These are phyloP conservation scores for Ceriops zippeliana DNA, from an alignment of 345 rosid genomes.

Conservation along the genomic window DNA sequence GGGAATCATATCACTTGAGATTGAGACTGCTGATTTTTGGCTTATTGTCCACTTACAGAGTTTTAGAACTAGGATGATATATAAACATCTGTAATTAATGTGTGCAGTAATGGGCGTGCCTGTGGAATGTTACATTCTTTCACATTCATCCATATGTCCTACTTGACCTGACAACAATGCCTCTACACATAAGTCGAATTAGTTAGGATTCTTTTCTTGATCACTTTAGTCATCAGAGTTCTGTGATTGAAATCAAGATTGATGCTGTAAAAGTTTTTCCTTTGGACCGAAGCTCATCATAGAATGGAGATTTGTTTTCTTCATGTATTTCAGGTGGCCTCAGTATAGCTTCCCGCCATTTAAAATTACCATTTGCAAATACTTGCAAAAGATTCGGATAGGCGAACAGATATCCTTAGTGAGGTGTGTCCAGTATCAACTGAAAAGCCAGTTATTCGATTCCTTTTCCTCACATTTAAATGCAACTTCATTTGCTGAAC, in stretches of 20 bases:
- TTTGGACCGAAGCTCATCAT: neutral
- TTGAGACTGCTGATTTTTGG: neutral
- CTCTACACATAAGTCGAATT: no score
- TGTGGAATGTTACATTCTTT: no score
- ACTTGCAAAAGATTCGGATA: conserved; percentile 55
- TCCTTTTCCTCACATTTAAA: conserved; percentile 13
- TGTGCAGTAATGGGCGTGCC: no score
- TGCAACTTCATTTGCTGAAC: conserved; percentile 27
- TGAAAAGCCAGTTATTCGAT: conserved; percentile 4
- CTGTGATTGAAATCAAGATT: conserved; percentile 3
- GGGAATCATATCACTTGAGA: neutral
- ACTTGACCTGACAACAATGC: no score
- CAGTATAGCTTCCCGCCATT: conserved; percentile 63
- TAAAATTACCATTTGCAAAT: conserved; percentile 43
- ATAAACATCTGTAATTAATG: no score
- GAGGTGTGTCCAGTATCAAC: conserved; percentile 48
- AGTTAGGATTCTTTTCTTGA: neutral
- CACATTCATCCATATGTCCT: no score
- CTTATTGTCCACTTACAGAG: neutral
- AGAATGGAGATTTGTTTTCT: conserved; percentile 4
- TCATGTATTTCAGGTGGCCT: conserved; percentile 75
- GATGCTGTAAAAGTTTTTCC: neutral
- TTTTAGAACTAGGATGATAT: no score
- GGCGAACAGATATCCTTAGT: conserved; percentile 74
- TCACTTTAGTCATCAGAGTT: neutral